phyloP scores from a whole-genome alignment of 768 basidiomycete species.

The Hortiboletus flavorubellus region DNA sequence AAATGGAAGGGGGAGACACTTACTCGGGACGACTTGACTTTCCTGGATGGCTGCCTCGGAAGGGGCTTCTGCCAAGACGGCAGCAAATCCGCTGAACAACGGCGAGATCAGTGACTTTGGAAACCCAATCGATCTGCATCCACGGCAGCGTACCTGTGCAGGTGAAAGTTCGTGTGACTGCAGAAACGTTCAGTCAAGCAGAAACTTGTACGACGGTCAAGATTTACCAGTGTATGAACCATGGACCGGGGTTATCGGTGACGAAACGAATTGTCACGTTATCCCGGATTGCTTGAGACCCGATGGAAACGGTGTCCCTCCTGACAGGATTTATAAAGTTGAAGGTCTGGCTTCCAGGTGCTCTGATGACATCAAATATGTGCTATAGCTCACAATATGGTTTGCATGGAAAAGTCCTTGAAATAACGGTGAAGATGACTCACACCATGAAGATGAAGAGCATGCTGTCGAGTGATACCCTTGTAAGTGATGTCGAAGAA shows the following conservation, averaged over 20 bases:
- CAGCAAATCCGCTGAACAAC: constrained; percentile 18
- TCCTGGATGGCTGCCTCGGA: constrained; percentile 11
- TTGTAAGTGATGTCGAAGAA: neutral
- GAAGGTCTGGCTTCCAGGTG: constrained; percentile 34
- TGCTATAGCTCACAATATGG: constrained; percentile 28
- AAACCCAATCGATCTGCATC: neutral
- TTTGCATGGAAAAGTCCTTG: neutral
- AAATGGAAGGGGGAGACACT: neutral
- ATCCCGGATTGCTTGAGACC: constrained; percentile 29
- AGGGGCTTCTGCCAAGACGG: constrained; percentile 20
- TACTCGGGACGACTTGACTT: constrained; percentile 16
- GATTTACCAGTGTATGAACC: constrained; percentile 22
- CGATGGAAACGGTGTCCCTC: constrained; percentile 47
- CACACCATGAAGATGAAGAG: constrained; percentile 24
- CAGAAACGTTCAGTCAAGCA: neutral
- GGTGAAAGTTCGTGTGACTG: constrained; percentile 25
- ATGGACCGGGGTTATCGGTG: constrained; percentile 55
- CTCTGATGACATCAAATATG: constrained; percentile 40
- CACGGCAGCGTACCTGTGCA: constrained; percentile 14
- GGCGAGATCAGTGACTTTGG: neutral
- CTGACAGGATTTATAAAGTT: constrained; percentile 50
- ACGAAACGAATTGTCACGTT: constrained; percentile 55
- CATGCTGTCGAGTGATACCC: constrained; percentile 7
- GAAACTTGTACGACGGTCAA: neutral
- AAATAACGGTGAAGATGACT: neutral